phyloP scores from a whole-genome alignment of 176 grass and related monocot species.

The Aegilops speltoides region DNA sequence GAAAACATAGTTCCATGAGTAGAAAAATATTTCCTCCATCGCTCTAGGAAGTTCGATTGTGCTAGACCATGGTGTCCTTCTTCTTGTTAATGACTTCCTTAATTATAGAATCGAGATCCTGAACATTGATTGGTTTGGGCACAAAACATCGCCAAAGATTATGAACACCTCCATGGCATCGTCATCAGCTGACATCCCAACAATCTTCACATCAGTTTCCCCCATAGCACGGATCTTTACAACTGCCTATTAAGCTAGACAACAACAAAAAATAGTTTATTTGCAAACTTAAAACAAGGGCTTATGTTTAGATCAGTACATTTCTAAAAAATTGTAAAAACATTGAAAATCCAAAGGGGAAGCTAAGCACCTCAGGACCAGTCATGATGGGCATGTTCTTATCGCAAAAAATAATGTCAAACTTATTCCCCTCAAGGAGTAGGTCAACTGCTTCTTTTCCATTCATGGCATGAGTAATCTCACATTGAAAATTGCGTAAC shows the following conservation, averaged over 20 bases:
- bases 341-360: too few relatives aligned
- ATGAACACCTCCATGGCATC: not conserved
- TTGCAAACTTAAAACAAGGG: not conserved
- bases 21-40: not conserved
- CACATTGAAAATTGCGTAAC: not conserved
- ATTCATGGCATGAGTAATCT: constrained; percentile 2
- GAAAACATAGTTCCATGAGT: not conserved
- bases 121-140: constrained; percentile 9
- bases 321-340: too few relatives aligned
- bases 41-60: not conserved
- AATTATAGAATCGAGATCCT: not conserved
- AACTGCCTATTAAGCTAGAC: not conserved
- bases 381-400: constrained; percentile 29
- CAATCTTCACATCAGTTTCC: constrained; percentile 24
- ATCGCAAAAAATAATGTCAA: constrained; percentile 29
- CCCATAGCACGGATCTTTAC: constrained; percentile 32
- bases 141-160: constrained; percentile 13
- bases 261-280: not conserved
- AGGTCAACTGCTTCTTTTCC: constrained; percentile 37
- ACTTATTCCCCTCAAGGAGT: constrained; percentile 21
- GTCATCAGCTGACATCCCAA: constrained; percentile 22
- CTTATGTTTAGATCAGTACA: not conserved
- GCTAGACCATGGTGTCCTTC: not conserved
- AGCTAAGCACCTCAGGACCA: constrained; percentile 24
- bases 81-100: constrained; percentile 5